Conservation (phyloP, 116 monocot genomes). For the Posidonia oceanica region DNA sequence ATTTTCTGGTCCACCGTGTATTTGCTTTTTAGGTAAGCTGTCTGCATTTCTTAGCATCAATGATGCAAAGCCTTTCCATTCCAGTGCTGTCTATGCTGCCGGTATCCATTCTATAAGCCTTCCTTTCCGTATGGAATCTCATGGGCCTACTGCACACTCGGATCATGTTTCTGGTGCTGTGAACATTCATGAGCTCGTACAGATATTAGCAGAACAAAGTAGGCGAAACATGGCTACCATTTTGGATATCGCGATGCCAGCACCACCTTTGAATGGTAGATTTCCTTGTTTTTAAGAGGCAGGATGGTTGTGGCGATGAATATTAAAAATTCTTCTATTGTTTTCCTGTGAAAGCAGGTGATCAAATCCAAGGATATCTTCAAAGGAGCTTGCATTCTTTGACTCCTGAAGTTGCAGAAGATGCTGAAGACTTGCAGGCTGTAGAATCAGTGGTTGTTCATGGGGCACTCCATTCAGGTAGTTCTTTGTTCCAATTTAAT, state of each 20-base stretch:
- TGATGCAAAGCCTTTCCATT: constrained; percentile 78
- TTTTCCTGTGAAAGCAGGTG: constrained; percentile 21
- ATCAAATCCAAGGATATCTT: constrained; percentile 20
- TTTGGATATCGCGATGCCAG: constrained; percentile 76
- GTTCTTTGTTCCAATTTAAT: neutral
- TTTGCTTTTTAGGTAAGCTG: constrained; percentile 36
- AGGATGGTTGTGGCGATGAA: no score
- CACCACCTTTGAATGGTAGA: constrained; percentile 60
- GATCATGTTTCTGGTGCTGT: constrained; percentile 34
- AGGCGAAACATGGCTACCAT: constrained; percentile 61
- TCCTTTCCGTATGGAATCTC: constrained; percentile 61
- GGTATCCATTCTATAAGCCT: constrained; percentile 63
- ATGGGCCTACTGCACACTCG: constrained; percentile 28
- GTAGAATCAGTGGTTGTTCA: constrained; percentile 64
- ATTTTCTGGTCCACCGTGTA: neutral
- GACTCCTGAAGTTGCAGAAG: constrained; percentile 60
- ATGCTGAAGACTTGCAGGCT: constrained; percentile 42
- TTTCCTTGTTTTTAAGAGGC: neutral
- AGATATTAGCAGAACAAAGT: constrained; percentile 52
- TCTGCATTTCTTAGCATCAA: constrained; percentile 42
- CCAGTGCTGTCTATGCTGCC: constrained; percentile 86
- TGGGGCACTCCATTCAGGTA: constrained; percentile 68
- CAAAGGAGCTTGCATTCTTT: constrained; percentile 43
- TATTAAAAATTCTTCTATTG: neutral
- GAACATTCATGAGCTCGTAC: constrained; percentile 42